These are phyloP conservation scores for Nepenthes gracilis DNA, from an alignment of 148 eudicot genomes.

Conservation along the genomic window DNA sequence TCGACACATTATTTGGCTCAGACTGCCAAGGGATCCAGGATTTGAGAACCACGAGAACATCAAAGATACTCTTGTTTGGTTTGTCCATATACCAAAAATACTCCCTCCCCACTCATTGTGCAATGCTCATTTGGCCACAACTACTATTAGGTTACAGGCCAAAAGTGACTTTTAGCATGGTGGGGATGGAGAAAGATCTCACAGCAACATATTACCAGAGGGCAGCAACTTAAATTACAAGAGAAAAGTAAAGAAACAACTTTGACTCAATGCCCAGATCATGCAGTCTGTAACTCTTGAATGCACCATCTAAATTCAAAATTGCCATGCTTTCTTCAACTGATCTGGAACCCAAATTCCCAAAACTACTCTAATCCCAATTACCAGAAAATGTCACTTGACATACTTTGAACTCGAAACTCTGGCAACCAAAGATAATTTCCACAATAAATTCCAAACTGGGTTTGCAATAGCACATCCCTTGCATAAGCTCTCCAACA, in stretches of 20 bases:
- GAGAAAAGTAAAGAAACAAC: constrained; percentile 6
- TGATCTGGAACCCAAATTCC: too few relatives aligned
- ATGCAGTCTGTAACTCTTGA: not conserved
- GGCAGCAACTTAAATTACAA: constrained; percentile 2
- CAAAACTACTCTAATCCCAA: too few relatives aligned
- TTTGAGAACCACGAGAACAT: constrained; percentile 41
- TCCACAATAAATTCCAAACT: too few relatives aligned
- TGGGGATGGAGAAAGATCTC: constrained; percentile 19
- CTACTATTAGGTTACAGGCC: constrained; percentile 23
- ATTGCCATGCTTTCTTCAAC: too few relatives aligned
- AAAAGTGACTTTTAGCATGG: constrained; percentile 10
- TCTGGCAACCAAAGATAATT: too few relatives aligned
- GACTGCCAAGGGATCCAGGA: constrained; percentile 72
- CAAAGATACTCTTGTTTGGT: constrained; percentile 24
- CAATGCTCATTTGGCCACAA: constrained; percentile 52
- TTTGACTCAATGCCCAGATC: not conserved
- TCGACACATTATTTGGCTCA: constrained; percentile 59
- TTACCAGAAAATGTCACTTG: too few relatives aligned
- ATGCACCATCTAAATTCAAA: too few relatives aligned
- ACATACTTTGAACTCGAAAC: too few relatives aligned
- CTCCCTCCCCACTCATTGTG: constrained; percentile 65
- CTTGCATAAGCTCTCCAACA: too few relatives aligned
- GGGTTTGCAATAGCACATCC: too few relatives aligned
- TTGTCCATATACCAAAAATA: constrained; percentile 54
- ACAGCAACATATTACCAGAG: not conserved